Evolutionary conservation across 805 yeast species (phyloP).

Genomic region (Barnettozyma vustinii): DNA sequence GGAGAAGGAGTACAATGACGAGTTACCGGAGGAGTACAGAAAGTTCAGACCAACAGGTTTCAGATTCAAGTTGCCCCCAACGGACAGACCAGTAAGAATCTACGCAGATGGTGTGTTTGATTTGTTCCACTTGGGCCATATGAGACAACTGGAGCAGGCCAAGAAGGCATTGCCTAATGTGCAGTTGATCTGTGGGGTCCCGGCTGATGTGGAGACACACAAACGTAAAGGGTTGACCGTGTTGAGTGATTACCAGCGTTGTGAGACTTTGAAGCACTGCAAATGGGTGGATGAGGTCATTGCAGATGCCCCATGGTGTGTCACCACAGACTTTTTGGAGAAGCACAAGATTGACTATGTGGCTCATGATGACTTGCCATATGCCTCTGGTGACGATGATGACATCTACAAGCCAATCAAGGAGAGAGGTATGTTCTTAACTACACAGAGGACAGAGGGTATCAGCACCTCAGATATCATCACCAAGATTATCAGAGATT

Average conservation of each 20-base stretch:
- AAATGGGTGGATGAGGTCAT: slow-evolving; percentile 97
- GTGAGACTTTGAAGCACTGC: slow-evolving; percentile 89
- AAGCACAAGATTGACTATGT: slow-evolving; percentile 88
- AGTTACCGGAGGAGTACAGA: slow-evolving; percentile 62
- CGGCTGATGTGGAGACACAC: slow-evolving; percentile 87
- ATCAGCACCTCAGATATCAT: slow-evolving; percentile 94
- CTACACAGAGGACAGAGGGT: slow-evolving; percentile 96
- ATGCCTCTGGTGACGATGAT: slow-evolving; percentile 81
- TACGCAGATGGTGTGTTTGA: slow-evolving; percentile 99
- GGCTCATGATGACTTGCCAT: slow-evolving; percentile 96
- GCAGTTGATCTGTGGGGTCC: slow-evolving; percentile 83
- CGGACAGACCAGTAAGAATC: slow-evolving; percentile 81
- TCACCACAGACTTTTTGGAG: slow-evolving; percentile 72
- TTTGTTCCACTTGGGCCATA: slow-evolving; percentile 92
- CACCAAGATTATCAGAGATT: slow-evolving; percentile 90
- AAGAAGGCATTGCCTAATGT: slow-evolving; percentile 87
- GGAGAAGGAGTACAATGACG: slow-evolving; percentile 59
- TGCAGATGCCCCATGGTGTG: slow-evolving; percentile 94
- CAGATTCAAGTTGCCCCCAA: slow-evolving; percentile 76
- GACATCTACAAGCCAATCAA: slow-evolving; percentile 93
- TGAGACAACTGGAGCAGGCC: slow-evolving; percentile 96
- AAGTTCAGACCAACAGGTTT: slow-evolving; percentile 79
- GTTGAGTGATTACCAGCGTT: slow-evolving; percentile 78
- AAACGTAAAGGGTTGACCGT: slow-evolving; percentile 91
- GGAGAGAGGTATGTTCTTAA: slow-evolving; percentile 81